Evolutionary conservation across 179 eudicot genomes (phyloP).

Genomic region (Amaranthus tricolor): DNA sequence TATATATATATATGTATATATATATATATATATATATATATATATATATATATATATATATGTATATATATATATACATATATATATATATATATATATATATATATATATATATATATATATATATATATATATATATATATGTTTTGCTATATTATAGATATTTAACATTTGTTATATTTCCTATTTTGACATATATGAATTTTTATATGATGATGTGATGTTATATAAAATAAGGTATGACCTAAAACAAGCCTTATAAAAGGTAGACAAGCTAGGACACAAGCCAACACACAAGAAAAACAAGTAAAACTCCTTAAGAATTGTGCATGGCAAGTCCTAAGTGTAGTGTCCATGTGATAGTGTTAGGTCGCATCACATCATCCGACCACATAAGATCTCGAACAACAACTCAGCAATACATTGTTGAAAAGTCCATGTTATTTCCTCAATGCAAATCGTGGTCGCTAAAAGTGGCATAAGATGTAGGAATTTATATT

Average conservation of each 20-base stretch:
- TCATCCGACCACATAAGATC: conserved; percentile 1
- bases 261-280: not conserved
- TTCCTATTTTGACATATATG: too few species aligned
- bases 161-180: too few species aligned
- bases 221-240: too few species aligned
- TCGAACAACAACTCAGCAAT: not conserved
- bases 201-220: too few species aligned
- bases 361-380: not conserved
- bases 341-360: conserved; percentile 5
- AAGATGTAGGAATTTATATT: not conserved
- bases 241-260: not conserved
- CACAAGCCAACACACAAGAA: conserved; percentile 15
- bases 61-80: too few species aligned
- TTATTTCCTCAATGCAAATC: not conserved
- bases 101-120: too few species aligned
- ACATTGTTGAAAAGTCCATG: not conserved
- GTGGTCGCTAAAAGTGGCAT: not conserved
- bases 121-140: too few species aligned
- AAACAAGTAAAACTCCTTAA: not conserved
- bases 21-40: not conserved
- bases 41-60: too few species aligned
- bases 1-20: not conserved
- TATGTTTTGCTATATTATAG: too few species aligned
- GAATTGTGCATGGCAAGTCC: conserved; percentile 10
- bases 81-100: too few species aligned